Evolutionary conservation across 805 yeast species (phyloP).

Genomic region (Candida ponderosae): DNA sequence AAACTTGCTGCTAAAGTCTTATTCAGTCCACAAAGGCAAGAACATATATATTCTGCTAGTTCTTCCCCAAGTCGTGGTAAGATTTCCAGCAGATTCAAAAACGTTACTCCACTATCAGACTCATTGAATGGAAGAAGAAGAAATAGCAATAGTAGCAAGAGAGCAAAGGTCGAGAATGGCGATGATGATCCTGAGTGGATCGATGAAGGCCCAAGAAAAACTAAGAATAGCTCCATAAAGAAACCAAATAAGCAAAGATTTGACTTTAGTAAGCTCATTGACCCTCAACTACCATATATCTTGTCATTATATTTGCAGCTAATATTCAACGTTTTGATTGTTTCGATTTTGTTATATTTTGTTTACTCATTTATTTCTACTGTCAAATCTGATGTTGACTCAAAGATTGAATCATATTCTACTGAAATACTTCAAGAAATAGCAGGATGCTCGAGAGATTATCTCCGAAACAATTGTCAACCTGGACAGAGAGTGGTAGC

Average conservation of each 20-base stretch:
- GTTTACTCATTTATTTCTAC: conserved; percentile 44
- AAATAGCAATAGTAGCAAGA: not conserved
- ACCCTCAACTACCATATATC: conserved; percentile 47
- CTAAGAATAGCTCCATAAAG: conserved; percentile 3
- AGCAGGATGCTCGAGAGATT: conserved; percentile 61
- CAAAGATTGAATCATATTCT: conserved; percentile 57
- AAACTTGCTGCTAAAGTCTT: conserved; percentile 24
- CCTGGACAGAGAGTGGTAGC: conserved; percentile 65
- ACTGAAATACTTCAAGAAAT: conserved; percentile 57
- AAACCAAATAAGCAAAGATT: conserved; percentile 5
- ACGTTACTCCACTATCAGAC: conserved; percentile 18
- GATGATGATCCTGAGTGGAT: conserved; percentile 4
- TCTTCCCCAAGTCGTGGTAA: not conserved
- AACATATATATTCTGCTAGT: not conserved
- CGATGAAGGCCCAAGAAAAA: not conserved
- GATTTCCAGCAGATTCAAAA: conserved; percentile 4
- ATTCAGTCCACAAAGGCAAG: conserved; percentile 27
- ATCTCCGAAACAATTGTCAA: conserved; percentile 63
- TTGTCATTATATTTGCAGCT: conserved; percentile 60
- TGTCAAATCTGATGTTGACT: conserved; percentile 60
- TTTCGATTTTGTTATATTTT: conserved; percentile 43
- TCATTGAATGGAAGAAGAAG: conserved; percentile 11
- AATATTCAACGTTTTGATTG: conserved; percentile 45
- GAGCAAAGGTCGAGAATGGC: conserved; percentile 15
- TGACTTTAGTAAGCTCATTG: conserved; percentile 17